Conservation (phyloP, 2,329 filamentous ascomycete genomes). For the Aaosphaeria arxii region DNA sequence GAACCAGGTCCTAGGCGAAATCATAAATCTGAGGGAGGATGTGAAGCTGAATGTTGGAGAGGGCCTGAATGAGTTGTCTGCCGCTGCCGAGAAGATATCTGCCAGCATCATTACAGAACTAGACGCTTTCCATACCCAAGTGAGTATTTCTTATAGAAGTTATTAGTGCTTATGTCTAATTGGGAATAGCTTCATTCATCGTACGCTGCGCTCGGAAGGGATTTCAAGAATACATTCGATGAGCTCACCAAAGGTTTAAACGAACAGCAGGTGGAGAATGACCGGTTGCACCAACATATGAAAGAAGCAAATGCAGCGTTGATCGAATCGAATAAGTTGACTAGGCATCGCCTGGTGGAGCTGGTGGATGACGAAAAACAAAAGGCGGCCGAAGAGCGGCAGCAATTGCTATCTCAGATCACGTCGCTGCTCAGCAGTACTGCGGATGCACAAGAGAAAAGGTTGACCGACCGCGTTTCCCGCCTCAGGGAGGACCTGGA, state of each 20-base stretch:
- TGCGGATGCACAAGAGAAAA: constrained; percentile 68
- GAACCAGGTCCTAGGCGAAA: constrained; percentile 88
- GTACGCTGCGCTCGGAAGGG: constrained; percentile 77
- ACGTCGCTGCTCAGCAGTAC: constrained; percentile 72
- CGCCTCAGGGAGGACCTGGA: constrained; percentile 63
- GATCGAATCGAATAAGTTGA: constrained; percentile 64
- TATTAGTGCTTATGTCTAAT: background rate
- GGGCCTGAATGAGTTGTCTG: constrained; percentile 77
- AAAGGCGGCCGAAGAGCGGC: constrained; percentile 69
- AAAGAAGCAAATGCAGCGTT: constrained; percentile 66
- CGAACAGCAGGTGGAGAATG: constrained; percentile 73
- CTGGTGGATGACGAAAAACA: constrained; percentile 74
- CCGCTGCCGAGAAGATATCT: constrained; percentile 82
- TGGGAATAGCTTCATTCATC: constrained; percentile 68
- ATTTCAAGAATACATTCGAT: constrained; percentile 85
- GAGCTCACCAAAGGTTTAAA: constrained; percentile 72
- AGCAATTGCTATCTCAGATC: constrained; percentile 73
- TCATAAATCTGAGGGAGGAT: constrained; percentile 82
- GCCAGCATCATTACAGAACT: constrained; percentile 86
- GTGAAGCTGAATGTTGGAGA: constrained; percentile 84
- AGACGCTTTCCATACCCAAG: constrained; percentile 72
- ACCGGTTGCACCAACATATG: constrained; percentile 69
- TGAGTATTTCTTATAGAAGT: constrained; percentile 21
- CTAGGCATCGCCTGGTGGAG: constrained; percentile 65
- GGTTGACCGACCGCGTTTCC: constrained; percentile 63